Percentiles rank a stretch among this genome's conserved stretches.
Conservation (phyloP, 176 grass and related monocot species). For the Carex scoparia region DNA sequence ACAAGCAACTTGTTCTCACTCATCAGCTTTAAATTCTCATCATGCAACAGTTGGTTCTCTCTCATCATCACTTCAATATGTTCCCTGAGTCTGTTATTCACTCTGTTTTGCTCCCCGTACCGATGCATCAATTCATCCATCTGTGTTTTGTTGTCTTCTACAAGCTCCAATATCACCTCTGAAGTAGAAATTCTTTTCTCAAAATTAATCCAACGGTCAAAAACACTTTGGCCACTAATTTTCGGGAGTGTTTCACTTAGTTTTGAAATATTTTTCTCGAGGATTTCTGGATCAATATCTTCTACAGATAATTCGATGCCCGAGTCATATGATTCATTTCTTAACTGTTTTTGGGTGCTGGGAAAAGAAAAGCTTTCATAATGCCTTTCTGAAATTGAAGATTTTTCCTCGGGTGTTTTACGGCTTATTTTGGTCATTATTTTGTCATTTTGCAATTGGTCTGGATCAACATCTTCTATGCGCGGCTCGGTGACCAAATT, state of each 20-base stretch:
- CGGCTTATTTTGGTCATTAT: neutral
- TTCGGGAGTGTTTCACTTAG: neutral
- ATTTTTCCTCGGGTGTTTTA: neutral
- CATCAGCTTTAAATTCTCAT: slow-evolving; percentile 21
- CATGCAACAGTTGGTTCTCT: slow-evolving; percentile 17
- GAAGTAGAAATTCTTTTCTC: slow-evolving; percentile 21
- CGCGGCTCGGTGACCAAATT: neutral
- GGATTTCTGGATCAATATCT: neutral
- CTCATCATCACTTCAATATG: slow-evolving; percentile 6
- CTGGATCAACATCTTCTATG: neutral
- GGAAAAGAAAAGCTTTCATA: slow-evolving; percentile 1
- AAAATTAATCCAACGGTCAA: slow-evolving; percentile 22
- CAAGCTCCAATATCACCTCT: slow-evolving; percentile 18
- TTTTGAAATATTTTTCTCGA: slow-evolving; percentile 19
- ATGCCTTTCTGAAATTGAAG: neutral
- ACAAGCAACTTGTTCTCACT: slow-evolving; percentile 9
- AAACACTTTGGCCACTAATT: neutral
- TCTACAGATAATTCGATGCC: neutral
- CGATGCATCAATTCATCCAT: slow-evolving; percentile 4
- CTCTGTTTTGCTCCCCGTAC: neutral
- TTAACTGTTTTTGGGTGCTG: neutral
- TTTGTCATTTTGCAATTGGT: neutral
- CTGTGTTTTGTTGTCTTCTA: slow-evolving; percentile 15
- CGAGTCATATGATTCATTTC: neutral
- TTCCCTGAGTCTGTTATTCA: slow-evolving; percentile 4